A percentile compares a stretch with the other conserved stretches of the same genome.
These are phyloP conservation scores for Fusarium sp. DNA, from an alignment of 2,329 filamentous ascomycete genomes.

Conservation along the genomic window DNA sequence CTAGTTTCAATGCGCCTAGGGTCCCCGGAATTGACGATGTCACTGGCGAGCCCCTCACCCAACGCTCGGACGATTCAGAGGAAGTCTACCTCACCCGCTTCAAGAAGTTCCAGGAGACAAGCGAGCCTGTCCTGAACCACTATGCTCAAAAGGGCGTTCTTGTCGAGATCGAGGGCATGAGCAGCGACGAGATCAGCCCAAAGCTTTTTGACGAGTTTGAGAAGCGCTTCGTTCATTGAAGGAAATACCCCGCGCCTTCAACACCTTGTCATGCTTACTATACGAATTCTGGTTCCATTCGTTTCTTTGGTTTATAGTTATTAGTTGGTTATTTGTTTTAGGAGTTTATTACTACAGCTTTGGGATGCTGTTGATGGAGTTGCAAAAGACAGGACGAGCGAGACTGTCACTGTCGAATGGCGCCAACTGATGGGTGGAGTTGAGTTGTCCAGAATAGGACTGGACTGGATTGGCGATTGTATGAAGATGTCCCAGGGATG, in stretches of 20 bases:
- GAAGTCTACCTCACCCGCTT: constrained; percentile 85
- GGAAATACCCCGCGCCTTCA: constrained; percentile 24
- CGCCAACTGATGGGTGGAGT: constrained; percentile 24
- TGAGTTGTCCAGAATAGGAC: constrained; percentile 10
- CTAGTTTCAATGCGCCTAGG: constrained; percentile 87
- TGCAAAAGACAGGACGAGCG: constrained; percentile 27
- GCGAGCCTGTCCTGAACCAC: constrained; percentile 84
- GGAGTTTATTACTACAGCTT: constrained; percentile 43
- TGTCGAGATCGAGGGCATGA: constrained; percentile 87
- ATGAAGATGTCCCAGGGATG: constrained; percentile 5
- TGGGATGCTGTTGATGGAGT: constrained; percentile 40
- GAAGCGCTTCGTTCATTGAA: constrained; percentile 68
- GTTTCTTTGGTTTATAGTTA: constrained; percentile 17
- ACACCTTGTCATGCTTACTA: constrained; percentile 16
- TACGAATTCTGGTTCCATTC: constrained; percentile 23
- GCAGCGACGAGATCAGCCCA: constrained; percentile 95
- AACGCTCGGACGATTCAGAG: constrained; percentile 86
- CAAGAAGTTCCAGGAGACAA: constrained; percentile 87
- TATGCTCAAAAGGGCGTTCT: constrained; percentile 87
- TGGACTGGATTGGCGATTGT: constrained; percentile 14
- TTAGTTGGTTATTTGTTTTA: constrained; percentile 7
- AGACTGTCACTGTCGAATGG: constrained; percentile 21
- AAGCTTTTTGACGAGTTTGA: constrained; percentile 86
- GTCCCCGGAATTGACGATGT: constrained; percentile 86
- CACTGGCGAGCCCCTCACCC: constrained; percentile 86